Conservation (phyloP, 768 basidiomycete genomes). For the Amanita rimosa region DNA sequence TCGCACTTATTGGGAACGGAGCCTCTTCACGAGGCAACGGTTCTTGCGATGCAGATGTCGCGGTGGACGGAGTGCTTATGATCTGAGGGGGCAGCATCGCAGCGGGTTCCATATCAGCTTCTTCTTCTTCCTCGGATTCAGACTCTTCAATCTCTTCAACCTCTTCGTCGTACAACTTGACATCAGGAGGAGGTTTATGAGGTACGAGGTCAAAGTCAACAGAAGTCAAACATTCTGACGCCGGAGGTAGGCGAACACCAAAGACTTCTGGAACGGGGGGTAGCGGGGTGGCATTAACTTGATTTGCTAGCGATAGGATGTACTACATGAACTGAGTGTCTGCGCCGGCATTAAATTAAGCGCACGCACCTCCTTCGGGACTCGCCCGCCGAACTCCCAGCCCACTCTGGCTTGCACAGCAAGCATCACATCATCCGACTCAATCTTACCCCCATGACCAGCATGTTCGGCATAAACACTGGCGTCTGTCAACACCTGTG, state of each 20-base stretch:
- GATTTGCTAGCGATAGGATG: constrained; percentile 66
- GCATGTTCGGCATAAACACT: constrained; percentile 85
- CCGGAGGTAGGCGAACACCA: constrained; percentile 69
- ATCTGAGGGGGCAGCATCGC: constrained; percentile 27
- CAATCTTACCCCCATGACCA: constrained; percentile 65
- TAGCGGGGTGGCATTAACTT: constrained; percentile 72
- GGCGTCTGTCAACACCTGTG: constrained; percentile 76
- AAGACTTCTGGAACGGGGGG: constrained; percentile 84
- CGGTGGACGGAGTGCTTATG: constrained; percentile 14
- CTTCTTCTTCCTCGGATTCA: constrained; percentile 48
- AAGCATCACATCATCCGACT: constrained; percentile 71
- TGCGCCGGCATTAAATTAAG: constrained; percentile 3
- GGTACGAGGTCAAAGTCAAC: constrained; percentile 84
- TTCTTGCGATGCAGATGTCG: constrained; percentile 22
- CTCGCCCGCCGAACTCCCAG: constrained; percentile 85
- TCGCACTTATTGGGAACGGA: constrained; percentile 48
- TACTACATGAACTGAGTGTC: constrained; percentile 33
- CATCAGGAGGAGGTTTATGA: constrained; percentile 71
- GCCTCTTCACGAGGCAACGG: constrained; percentile 30
- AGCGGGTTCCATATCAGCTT: constrained; percentile 64
- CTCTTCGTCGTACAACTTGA: constrained; percentile 70
- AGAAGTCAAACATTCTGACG: constrained; percentile 60
- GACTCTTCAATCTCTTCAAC: constrained; percentile 75
- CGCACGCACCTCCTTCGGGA: constrained; percentile 71
- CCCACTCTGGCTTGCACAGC: constrained; percentile 85